phyloP scores from a whole-genome alignment of 176 grass and related monocot species.

The Triticum dicoccoides region DNA sequence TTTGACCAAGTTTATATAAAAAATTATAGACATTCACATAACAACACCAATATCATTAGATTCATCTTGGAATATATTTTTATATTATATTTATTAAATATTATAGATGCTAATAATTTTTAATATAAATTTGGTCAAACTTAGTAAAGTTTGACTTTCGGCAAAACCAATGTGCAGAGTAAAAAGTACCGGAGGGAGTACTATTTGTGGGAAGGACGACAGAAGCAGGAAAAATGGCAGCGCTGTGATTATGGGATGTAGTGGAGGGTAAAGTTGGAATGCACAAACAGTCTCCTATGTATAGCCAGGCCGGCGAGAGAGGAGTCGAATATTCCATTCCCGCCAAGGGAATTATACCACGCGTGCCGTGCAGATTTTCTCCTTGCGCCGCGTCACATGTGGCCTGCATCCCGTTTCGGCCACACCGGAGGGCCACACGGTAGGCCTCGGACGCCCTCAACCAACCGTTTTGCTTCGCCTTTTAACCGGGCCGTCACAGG shows the following conservation, averaged over 20 bases:
- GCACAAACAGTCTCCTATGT: neutral
- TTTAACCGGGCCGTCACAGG: neutral
- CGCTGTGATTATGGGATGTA: neutral
- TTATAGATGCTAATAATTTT: too few relatives aligned
- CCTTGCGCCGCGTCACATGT: neutral
- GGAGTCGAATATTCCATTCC: slow-evolving; percentile 46
- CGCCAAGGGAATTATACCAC: slow-evolving; percentile 40
- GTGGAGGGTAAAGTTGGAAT: neutral
- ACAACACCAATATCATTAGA: too few relatives aligned
- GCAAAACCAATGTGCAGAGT: too few relatives aligned
- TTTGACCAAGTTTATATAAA: too few relatives aligned
- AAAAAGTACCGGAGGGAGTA: too few relatives aligned
- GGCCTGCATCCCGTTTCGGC: neutral
- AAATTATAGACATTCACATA: too few relatives aligned
- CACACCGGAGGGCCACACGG: neutral
- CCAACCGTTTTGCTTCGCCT: neutral
- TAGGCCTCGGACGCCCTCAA: neutral
- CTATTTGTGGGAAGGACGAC: too few relatives aligned
- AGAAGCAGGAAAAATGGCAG: too few relatives aligned
- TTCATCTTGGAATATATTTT: too few relatives aligned
- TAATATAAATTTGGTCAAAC: too few relatives aligned
- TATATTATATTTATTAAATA: too few relatives aligned
- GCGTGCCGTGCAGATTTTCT: neutral
- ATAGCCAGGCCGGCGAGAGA: neutral
- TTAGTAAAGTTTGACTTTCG: too few relatives aligned